phyloP scores from a whole-genome alignment of 768 basidiomycete genomes.

The Calocybe indica region DNA sequence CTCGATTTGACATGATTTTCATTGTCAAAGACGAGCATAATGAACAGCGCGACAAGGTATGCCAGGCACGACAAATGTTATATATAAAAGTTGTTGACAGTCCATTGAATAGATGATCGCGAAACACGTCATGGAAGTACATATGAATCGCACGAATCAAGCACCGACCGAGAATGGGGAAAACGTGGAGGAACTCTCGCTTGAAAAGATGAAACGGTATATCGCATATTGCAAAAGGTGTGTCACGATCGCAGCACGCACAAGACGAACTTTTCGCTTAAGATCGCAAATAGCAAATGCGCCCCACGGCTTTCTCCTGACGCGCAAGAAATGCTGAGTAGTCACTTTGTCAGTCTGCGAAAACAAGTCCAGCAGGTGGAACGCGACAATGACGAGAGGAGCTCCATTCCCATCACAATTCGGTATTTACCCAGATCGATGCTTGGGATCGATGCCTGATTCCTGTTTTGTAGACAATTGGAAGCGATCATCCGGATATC shows the following conservation, averaged over 20 bases:
- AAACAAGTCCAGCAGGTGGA: slow-evolving; percentile 96
- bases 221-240: slow-evolving; percentile 95
- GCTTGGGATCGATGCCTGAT: not conserved
- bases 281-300: slow-evolving; percentile 63
- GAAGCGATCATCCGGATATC: slow-evolving; percentile 99
- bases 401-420: slow-evolving; percentile 96
- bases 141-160: slow-evolving; percentile 86
- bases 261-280: not conserved
- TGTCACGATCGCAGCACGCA: slow-evolving; percentile 8
- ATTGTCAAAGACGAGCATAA: slow-evolving; percentile 98
- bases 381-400: slow-evolving; percentile 93
- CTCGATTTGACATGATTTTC: slow-evolving; percentile 99
- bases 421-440: slow-evolving; percentile 48
- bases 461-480: slow-evolving; percentile 55
- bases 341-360: slow-evolving; percentile 88
- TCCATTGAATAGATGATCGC: slow-evolving; percentile 69
- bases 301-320: slow-evolving; percentile 91
- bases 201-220: slow-evolving; percentile 98
- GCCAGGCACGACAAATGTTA: slow-evolving; percentile 12
- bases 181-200: slow-evolving; percentile 80
- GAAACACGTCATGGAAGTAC: slow-evolving; percentile 96
- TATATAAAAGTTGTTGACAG: not conserved
- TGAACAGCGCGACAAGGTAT: slow-evolving; percentile 82
- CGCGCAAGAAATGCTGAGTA: slow-evolving; percentile 93
- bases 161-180: slow-evolving; percentile 57